Evolutionary conservation across 371 early-diverging fungal species (phyloP), one percentile per base, ranked within the genome.

Genomic region (Rhizopus delemar): DNA sequence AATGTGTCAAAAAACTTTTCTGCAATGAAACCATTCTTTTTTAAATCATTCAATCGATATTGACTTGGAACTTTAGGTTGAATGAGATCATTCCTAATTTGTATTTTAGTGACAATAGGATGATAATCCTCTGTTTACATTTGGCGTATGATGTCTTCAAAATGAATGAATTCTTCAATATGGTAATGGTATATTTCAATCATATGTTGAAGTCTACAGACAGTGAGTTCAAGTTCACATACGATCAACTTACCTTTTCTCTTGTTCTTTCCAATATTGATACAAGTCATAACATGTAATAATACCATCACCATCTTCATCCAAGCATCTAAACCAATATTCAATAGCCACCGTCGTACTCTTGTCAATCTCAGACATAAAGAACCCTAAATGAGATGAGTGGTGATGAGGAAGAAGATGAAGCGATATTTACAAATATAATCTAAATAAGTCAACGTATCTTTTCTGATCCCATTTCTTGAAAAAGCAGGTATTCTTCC

Each of bases 301-400:
- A 3, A 89, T 57, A 5, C 95, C 96, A 73, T 96, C 96, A 7
- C 90, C 90, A 68, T 97, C 96, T 8, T 88, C 68, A 68, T 97
- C 97, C 74, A 96, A 71, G 54, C 90, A 90, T 52, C 93, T 84
- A 78, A 96, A 97, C 80, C 96, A 97, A 70, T 93, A 97, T 63
- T 94, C 95, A 41, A 93, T 85, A 2, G 93, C 87, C 16, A 83
- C 82, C 4, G 83, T 81, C 1, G 82, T 85, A 41, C 83, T 82
- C 72, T 95, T 95, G 74, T 96, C 94, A 13, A 92, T 88, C 48
- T 90, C 92, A 16, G 93, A 82, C n/a, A 96, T 66, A 35, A 95
- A 68, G 62, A 96, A 94, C 93, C 93, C 87, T 80, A 39, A 16
- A 32, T 9, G n/a, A 28, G 39, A 33, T 35, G 11, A 52, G 46